A percentile compares a stretch with the other conserved stretches of the same genome.
Conservation (phyloP, 225 moss, liverwort and hornwort species). For the Marchantia polymorpha region DNA sequence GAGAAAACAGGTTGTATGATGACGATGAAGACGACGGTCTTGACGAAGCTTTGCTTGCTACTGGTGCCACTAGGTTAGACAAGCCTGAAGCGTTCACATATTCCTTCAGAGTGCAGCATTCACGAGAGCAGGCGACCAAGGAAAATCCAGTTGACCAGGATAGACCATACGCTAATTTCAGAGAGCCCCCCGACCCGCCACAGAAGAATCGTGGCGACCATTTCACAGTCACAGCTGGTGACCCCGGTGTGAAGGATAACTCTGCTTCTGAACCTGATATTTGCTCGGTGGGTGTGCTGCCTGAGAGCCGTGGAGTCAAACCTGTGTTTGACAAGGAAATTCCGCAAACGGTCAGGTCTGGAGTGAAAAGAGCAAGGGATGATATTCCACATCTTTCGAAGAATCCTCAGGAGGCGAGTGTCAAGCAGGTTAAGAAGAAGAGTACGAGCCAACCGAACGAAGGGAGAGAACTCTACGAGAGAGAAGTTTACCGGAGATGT, state of each 20-base stretch:
- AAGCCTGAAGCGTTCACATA: not conserved
- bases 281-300: not conserved
- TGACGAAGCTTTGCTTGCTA: not conserved
- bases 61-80: not conserved
- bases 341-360: not conserved
- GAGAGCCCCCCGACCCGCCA: not conserved
- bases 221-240: not conserved
- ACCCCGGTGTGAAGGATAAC: not conserved
- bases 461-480: not conserved
- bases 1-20: not conserved
- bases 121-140: not conserved
- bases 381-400: not conserved
- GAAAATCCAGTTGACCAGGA: not conserved
- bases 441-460: not conserved
- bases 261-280: not conserved
- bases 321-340: not conserved
- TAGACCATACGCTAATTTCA: no score
- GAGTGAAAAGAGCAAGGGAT: slow-evolving; percentile 7
- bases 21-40: slow-evolving; percentile 7
- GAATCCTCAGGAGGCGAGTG: not conserved
- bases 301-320: not conserved
- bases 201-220: not conserved
- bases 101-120: not conserved
- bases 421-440: not conserved
- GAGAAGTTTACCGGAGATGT: not conserved